These are phyloP conservation scores for cucumber (Cucumis sativus) DNA, from an alignment of 306 rosid genomes.

Conservation along the genomic window Cucumber_9930_V3 NC_026661.2:5644501-5645000, in stretches of 20 bases:
- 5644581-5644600: conserved; percentile 14
- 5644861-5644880: conserved; percentile 30
- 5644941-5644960: conserved; percentile 50
- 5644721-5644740: not conserved
- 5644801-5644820: not conserved
- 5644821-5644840: conserved; percentile 17
- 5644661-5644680: not conserved
- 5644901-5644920: conserved; percentile 26
- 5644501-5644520: conserved; percentile 77
- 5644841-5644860: conserved; percentile 70
- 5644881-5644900: conserved; percentile 20
- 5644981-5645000: conserved; percentile 72
- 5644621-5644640: conserved; percentile 1
- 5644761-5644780: not conserved
- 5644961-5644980: conserved; percentile 85
- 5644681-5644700: not conserved
- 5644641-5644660: not conserved
- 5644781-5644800: not conserved
- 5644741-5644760: not conserved
- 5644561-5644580: conserved; percentile 76
- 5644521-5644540: conserved; percentile 84
- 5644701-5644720: not conserved
- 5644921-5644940: conserved; percentile 57
- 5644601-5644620: conserved; percentile 3
- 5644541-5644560: conserved; percentile 69